A percentile compares a stretch with the other conserved stretches of the same genome.
These are phyloP conservation scores for Talaromyces ruber DNA, from an alignment of 495 filamentous ascomycete genomes.

Conservation along the genomic window DNA sequence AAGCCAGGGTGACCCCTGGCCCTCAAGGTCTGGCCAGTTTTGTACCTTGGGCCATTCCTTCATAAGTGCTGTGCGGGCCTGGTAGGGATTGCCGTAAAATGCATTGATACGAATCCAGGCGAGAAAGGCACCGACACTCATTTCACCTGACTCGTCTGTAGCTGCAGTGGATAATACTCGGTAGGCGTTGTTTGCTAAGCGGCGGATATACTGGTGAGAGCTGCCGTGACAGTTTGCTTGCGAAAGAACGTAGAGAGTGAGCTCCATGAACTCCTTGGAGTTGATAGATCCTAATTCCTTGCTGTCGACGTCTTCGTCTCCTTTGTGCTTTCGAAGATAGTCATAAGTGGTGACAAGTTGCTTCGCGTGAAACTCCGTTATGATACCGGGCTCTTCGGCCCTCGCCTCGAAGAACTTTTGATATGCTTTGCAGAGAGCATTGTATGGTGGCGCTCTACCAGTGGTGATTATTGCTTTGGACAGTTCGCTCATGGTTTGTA, in stretches of 20 bases:
- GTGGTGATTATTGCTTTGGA: constrained; percentile 24
- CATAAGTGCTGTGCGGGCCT: constrained; percentile 45
- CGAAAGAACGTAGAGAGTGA: constrained; percentile 29
- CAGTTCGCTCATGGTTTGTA: constrained; percentile 36
- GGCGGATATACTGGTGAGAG: constrained; percentile 25
- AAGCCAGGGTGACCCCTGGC: constrained; percentile 43
- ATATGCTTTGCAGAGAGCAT: constrained; percentile 56
- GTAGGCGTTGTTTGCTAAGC: constrained; percentile 49
- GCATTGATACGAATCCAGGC: constrained; percentile 47
- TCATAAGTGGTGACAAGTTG: constrained; percentile 48
- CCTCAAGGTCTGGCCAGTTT: constrained; percentile 5
- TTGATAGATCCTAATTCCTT: constrained; percentile 31
- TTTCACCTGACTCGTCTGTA: constrained; percentile 25
- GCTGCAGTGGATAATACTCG: constrained; percentile 39
- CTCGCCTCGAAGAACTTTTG: constrained; percentile 54
- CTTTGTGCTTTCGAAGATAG: constrained; percentile 40
- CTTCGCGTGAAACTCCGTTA: constrained; percentile 60
- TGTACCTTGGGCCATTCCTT: constrained; percentile 31
- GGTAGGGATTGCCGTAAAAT: constrained; percentile 47
- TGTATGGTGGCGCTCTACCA: constrained; percentile 45
- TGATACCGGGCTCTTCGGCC: constrained; percentile 27
- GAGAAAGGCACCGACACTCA: constrained; percentile 34
- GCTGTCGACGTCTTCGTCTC: constrained; percentile 21
- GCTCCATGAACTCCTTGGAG: constrained; percentile 42
- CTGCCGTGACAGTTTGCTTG: constrained; percentile 27